Base-by-base conservation (phyloP, 306 rosid genomes). In the Aeschynomene evenia region DNA sequence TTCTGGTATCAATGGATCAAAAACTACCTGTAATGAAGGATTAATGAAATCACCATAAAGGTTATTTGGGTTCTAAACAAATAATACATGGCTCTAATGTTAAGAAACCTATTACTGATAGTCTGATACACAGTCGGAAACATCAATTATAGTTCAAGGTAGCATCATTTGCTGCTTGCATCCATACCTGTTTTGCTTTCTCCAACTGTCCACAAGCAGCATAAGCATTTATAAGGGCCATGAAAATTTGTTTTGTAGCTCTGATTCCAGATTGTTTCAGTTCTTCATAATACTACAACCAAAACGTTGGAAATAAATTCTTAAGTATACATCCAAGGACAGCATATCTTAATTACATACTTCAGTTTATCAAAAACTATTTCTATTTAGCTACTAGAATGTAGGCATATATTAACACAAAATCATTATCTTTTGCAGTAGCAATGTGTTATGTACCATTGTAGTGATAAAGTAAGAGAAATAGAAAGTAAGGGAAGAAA, bases 171-270 rank as follows among this genome's bases (percentile, higher is more conserved):
- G 55, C 64, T 45, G 67, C 75, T 29, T 20, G 63, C 42, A 43
- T 5, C 54, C 37, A 50, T 81, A 91, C 97, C 93, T 86, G 85
- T 82, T 88, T 91, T 69, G 89, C 96, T 79, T 88, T 86, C 73
- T 88, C 91, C 76, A 83, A 72, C 75, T 78, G 88, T 80, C 96
- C 97, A 66, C 82, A 79, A 33, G 78, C 66, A 69, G 91, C 88
- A 75, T 86, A 88, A 45, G 88, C 89, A 66, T 85, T 80, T 71
- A 91, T 59, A 58, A 88, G 96, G 37, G 88, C 83, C 82, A 79
- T 78, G 83, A 71, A 85, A 80, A 85, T 46, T 13, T 84, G 85
- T 82, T 78, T 82, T 14, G 88, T 81, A 24, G 53, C 66, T 69
- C 42, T 77, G 61, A 75, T 16, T 67, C 85, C 80, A 34, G 80